Percentiles rank a stretch among this genome's conserved stretches.
Evolutionary conservation across 164 flowering plant genomes (phyloP).

Genomic region (Sextonia rubra): DNA sequence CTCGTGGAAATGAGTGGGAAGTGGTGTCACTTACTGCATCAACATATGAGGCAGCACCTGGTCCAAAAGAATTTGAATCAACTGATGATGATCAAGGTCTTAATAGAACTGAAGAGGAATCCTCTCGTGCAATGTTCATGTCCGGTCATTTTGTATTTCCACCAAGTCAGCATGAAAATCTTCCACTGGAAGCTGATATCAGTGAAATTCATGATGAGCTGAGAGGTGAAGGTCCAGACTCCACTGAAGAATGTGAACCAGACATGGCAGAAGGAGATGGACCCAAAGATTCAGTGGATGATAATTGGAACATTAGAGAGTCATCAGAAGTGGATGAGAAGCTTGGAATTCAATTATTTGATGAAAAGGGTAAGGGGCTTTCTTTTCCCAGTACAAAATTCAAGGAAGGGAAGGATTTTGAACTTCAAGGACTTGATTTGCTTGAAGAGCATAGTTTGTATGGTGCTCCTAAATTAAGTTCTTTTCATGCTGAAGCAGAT

Average conservation of each 20-base stretch:
- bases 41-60: slow-evolving; percentile 86
- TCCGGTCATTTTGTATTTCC: slow-evolving; percentile 92
- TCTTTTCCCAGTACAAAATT: slow-evolving; percentile 31
- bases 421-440: slow-evolving; percentile 35
- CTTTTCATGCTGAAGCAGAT: slow-evolving; percentile 25
- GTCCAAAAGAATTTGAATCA: slow-evolving; percentile 38
- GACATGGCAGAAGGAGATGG: slow-evolving; percentile 30
- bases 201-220: slow-evolving; percentile 35
- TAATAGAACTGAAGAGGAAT: slow-evolving; percentile 27
- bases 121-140: slow-evolving; percentile 67
- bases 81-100: slow-evolving; percentile 25
- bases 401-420: slow-evolving; percentile 26
- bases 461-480: slow-evolving; percentile 24
- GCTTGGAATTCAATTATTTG: slow-evolving; percentile 37
- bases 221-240: slow-evolving; percentile 18
- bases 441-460: slow-evolving; percentile 45
- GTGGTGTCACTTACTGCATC: slow-evolving; percentile 96
- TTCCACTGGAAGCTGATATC: slow-evolving; percentile 41
- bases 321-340: slow-evolving; percentile 38
- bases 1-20: slow-evolving; percentile 92
- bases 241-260: slow-evolving; percentile 17
- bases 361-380: slow-evolving; percentile 37
- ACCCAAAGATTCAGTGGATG: slow-evolving; percentile 37
- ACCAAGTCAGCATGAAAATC: slow-evolving; percentile 65
- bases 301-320: slow-evolving; percentile 31